Base-by-base conservation (phyloP, 2,329 filamentous ascomycete species). In the Colletotrichum agaves region DNA sequence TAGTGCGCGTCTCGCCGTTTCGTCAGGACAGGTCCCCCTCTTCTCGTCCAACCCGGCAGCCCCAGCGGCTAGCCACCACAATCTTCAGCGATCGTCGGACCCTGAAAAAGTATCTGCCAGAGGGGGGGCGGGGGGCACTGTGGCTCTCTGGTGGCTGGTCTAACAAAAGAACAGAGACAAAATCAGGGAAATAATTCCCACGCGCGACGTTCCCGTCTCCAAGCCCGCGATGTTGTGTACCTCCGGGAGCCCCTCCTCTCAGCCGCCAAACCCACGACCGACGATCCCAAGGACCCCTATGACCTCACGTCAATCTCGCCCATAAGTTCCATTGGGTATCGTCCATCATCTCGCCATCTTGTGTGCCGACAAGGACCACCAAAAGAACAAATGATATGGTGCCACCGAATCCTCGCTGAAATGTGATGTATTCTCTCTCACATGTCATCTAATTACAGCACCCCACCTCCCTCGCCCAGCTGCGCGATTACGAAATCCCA, bases 81-180 rank as follows among this genome's bases (percentile, higher is more conserved):
- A 67, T 64, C 64, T 64, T 67, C 64, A 64, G 43, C 41, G 64
- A 67, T 67, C 61, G 64, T 64, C 61, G 64, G 64, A 67, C 64
- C 64, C 64, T 67, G 64, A 43, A 67, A 52, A 50, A 27, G 10
- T 27, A 6, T 27, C 23, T 27, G n/a, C 27, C 27, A 27, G 27
- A 27, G 5, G n/a, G n/a, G n/a, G n/a, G n/a, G n/a, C n/a, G n/a
- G n/a, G n/a, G n/a, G 27, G 27, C 27, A 2, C 27, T 7, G 27
- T 27, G 27, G 8, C 27, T 27, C 27, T 27, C 27, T 27, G 4
- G 21, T 23, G 4, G 23, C 23, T 27, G 7, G 21, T 49, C 46
- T 3, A 23, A n/a, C 23, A 50, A 31, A 31, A n/a, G 31, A 15
- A 27, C 3, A 50, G n/a, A 50, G 15, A 33, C 33, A 27, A 11